Percentiles rank a stretch among this genome's conserved stretches.
These are phyloP conservation scores for Tuber melanosporum DNA, from an alignment of 495 filamentous ascomycete species.

Conservation along the genomic window DNA sequence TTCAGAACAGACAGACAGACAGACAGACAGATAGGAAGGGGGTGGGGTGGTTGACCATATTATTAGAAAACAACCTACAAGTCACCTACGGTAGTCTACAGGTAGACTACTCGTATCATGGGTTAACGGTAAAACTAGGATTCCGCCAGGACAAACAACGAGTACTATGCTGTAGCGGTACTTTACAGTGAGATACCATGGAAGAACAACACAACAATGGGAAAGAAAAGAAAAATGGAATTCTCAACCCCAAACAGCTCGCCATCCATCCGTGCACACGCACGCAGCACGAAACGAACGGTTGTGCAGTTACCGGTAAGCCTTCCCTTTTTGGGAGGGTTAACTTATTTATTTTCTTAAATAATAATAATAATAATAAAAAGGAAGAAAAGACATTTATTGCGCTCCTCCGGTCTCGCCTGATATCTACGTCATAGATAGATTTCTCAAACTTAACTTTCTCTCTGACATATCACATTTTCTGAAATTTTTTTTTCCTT, in stretches of 20 bases:
- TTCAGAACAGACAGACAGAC: not conserved
- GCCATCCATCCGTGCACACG: slow-evolving; percentile 9
- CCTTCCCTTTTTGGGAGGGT: not conserved
- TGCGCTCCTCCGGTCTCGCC: slow-evolving; percentile 30
- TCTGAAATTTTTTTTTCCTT: slow-evolving; percentile 1
- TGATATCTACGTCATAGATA: slow-evolving; percentile 34
- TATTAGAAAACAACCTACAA: too few relatives aligned
- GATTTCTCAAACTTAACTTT: slow-evolving; percentile 12
- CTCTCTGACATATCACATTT: slow-evolving; percentile 25
- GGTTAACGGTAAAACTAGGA: too few relatives aligned
- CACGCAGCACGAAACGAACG: not conserved
- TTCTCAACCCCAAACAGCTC: slow-evolving; percentile 1
- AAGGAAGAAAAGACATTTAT: slow-evolving; percentile 19
- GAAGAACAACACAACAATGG: not conserved
- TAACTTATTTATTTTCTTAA: too few relatives aligned
- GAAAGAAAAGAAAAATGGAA: not conserved
- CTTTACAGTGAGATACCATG: not conserved
- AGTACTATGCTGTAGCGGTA: too few relatives aligned
- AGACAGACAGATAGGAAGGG: not conserved
- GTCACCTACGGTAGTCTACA: too few relatives aligned
- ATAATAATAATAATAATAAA: not conserved
- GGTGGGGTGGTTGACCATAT: too few relatives aligned
- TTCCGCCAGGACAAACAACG: too few relatives aligned
- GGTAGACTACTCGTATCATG: too few relatives aligned
- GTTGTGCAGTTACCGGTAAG: not conserved